phyloP scores from a whole-genome alignment of 1,139 yeast genomes.

The Yarrowia galli region DNA sequence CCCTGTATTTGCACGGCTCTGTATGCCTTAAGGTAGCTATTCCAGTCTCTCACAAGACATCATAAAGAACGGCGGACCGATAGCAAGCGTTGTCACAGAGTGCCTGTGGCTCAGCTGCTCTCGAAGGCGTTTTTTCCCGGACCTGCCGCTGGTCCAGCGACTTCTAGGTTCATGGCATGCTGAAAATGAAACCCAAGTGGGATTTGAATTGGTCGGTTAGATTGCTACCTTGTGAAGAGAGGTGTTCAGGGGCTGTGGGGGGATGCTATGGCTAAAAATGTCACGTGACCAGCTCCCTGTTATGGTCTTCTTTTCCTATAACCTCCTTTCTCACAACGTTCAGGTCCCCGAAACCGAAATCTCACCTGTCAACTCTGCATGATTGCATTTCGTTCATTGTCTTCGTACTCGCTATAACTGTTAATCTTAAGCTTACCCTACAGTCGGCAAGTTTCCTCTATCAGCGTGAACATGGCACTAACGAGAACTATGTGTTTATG shows the following conservation, averaged over 20 bases:
- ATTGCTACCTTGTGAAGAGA: conserved; percentile 17
- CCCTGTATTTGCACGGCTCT: too few species aligned
- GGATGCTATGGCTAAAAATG: too few species aligned
- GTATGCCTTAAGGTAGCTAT: too few species aligned
- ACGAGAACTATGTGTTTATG: neutral
- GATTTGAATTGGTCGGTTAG: neutral
- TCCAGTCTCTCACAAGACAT: too few species aligned
- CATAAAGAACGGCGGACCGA: neutral
- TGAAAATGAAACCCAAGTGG: conserved; percentile 23
- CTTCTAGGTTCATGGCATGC: conserved; percentile 22
- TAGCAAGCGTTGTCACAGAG: too few species aligned
- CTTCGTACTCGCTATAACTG: conserved; percentile 14
- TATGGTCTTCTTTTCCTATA: too few species aligned
- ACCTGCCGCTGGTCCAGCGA: too few species aligned
- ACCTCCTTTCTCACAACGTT: too few species aligned
- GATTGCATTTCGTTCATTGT: neutral
- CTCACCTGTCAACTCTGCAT: neutral
- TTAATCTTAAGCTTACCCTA: conserved; percentile 15
- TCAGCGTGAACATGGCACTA: neutral
- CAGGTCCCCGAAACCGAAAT: too few species aligned
- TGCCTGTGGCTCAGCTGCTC: too few species aligned
- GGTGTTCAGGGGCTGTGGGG: neutral
- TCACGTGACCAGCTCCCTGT: neutral
- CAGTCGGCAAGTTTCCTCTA: neutral
- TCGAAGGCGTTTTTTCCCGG: neutral